phyloP scores from a whole-genome alignment of 768 basidiomycete species.

The Mrakia hoshinonis region DNA sequence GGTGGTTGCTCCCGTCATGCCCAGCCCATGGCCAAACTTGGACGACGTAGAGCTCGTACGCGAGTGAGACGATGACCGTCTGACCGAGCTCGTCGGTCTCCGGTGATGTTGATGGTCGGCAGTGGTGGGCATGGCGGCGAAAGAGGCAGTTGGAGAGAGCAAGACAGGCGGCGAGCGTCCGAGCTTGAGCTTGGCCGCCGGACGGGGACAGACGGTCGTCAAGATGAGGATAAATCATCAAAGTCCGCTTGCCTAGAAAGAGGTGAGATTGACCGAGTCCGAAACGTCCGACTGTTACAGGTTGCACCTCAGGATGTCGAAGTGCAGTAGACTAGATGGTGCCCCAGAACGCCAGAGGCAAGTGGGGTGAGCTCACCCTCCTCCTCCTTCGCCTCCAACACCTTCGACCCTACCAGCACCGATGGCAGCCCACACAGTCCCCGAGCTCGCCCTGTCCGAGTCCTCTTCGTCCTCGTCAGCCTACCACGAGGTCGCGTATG shows the following conservation, averaged over 20 bases:
- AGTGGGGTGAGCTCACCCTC: not conserved
- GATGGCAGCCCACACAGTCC: slow-evolving; percentile 7
- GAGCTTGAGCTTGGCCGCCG: too few species aligned
- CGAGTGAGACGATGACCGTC: slow-evolving; percentile 18
- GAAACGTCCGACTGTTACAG: too few species aligned
- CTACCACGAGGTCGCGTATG: slow-evolving; percentile 1
- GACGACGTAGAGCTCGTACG: slow-evolving; percentile 16
- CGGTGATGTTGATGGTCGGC: not conserved
- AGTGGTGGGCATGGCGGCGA: not conserved
- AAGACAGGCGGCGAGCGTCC: not conserved
- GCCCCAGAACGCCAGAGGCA: not conserved
- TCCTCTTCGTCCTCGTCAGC: not conserved
- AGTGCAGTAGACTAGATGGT: too few species aligned
- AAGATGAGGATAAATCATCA: too few species aligned
- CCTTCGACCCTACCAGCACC: not conserved
- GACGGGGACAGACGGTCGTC: too few species aligned
- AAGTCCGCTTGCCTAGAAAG: too few species aligned
- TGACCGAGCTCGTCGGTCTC: not conserved
- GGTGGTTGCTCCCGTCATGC: not conserved
- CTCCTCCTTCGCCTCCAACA: not conserved
- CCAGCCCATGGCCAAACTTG: not conserved
- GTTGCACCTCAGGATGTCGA: not conserved
- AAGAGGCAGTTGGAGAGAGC: not conserved
- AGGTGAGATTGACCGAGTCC: too few species aligned
- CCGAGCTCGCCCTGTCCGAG: slow-evolving; percentile 10